Evolutionary conservation across 768 basidiomycete species (phyloP), one percentile per base, ranked within the genome.

Genomic region (Botryobasidium botryosum): DNA sequence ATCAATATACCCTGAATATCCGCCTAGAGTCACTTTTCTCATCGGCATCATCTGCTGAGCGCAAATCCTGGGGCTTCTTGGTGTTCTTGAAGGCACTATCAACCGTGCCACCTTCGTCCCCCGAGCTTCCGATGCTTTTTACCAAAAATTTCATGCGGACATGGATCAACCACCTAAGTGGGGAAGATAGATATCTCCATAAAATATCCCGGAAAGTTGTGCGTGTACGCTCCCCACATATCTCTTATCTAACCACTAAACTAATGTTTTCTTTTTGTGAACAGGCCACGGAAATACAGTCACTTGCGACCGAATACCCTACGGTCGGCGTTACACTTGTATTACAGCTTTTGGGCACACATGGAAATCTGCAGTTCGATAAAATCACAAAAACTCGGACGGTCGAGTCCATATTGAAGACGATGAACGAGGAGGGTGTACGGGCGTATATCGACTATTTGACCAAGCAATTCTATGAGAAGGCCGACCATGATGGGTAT

Each of bases 41-140:
- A 5, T 66, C 77, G 5, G 79, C 79, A 17, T 75, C 90, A 0
- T 90, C 90, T 1, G 65, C 79, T 0, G 79, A 90, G 59, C 74
- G 87, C 40, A 92, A 94, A 62, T 86, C 80, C 56, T 91, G 86
- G 81, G 92, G 90, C n/a, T 92, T 97, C 64, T 79, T 81, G 53
- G 71, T 92, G 17, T 84, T 96, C 62, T 74, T 78, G 54, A 79
- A 74, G 51, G 76, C 86, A 6, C 64, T 94, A 33, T 69, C 72
- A 13, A 75, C 76, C 29, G 69, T 85, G 25, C 65, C 70, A 13
- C 60, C 73, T 15, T 62, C 71, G 36, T n/a, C n/a, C n/a, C n/a
- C n/a, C n/a, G 78, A 74, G 43, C 67, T 92, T 53, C 80, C 85
- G 0, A 77, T 86, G 70, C 66, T 97, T 27, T 90, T 99, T 59